These are phyloP conservation scores for Begonia loranthoides DNA, from an alignment of 306 rosid species.

Conservation along the genomic window DNA sequence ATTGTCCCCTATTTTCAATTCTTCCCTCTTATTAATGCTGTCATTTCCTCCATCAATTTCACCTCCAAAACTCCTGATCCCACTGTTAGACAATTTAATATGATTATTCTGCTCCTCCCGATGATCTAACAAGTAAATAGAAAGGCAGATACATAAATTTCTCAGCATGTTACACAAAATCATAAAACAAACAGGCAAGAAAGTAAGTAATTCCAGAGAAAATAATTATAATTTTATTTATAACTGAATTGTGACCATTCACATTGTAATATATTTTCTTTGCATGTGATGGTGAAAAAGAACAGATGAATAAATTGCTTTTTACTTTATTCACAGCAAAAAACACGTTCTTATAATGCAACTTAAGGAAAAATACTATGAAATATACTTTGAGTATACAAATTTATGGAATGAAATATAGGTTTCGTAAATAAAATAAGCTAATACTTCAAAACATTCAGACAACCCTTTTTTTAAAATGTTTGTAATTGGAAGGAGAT, in stretches of 20 bases:
- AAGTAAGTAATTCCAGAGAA: neutral
- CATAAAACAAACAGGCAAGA: neutral
- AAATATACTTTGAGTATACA: neutral
- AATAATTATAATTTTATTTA: neutral
- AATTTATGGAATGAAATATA: no score
- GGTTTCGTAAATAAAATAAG: no score
- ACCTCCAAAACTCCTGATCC: slow-evolving; percentile 12
- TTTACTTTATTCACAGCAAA: neutral
- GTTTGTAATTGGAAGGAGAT: neutral
- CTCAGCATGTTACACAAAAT: neutral
- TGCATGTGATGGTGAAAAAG: no score
- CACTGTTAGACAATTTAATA: slow-evolving; percentile 16
- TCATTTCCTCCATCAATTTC: slow-evolving; percentile 12
- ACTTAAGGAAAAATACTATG: neutral
- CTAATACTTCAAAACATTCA: neutral
- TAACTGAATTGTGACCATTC: no score
- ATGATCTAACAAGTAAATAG: slow-evolving; percentile 20
- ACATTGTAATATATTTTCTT: no score
- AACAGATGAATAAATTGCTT: no score
- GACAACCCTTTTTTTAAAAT: neutral
- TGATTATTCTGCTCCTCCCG: slow-evolving; percentile 15
- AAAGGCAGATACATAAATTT: neutral
- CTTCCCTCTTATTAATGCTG: slow-evolving; percentile 10
- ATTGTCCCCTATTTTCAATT: slow-evolving; percentile 11
- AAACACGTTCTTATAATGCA: neutral